Evolutionary conservation across 768 basidiomycete species (phyloP).

Genomic region (Leccinum longicurvipes): DNA sequence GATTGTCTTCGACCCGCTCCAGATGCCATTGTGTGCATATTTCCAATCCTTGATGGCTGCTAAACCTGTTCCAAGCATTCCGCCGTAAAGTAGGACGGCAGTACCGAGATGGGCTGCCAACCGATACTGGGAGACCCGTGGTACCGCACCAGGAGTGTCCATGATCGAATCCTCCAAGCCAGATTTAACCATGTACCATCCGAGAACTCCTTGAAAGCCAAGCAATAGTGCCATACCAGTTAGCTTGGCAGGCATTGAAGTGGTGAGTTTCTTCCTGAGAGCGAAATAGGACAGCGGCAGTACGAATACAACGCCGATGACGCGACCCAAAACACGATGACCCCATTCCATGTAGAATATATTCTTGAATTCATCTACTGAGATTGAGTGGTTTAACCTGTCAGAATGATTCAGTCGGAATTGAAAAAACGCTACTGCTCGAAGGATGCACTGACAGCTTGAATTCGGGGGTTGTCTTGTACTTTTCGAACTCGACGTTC

Average conservation of each 20-base stretch:
- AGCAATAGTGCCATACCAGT: constrained; percentile 74
- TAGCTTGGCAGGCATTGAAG: constrained; percentile 59
- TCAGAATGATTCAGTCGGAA: background rate
- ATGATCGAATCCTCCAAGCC: constrained; percentile 84
- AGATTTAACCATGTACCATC: constrained; percentile 99
- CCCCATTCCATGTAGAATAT: constrained; percentile 99
- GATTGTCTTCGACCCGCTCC: constrained; percentile 51
- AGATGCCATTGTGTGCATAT: constrained; percentile 52
- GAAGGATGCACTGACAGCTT: constrained; percentile 63
- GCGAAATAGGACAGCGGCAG: constrained; percentile 82
- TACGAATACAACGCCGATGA: constrained; percentile 81
- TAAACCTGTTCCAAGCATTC: constrained; percentile 85
- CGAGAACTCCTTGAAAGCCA: constrained; percentile 87
- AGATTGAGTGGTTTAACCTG: constrained; percentile 88
- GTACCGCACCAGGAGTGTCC: constrained; percentile 78
- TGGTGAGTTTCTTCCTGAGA: constrained; percentile 63
- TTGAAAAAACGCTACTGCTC: background rate
- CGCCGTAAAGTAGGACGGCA: constrained; percentile 86
- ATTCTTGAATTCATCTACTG: constrained; percentile 86
- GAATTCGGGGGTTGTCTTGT: constrained; percentile 93
- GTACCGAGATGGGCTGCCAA: constrained; percentile 93
- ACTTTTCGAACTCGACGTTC: constrained; percentile 89
- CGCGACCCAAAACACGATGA: constrained; percentile 88
- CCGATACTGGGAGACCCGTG: constrained; percentile 95
- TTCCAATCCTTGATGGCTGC: constrained; percentile 77